These are phyloP conservation scores for Maudiozyma bulderi DNA, from an alignment of 805 yeast genomes.

Conservation along the genomic window DNA sequence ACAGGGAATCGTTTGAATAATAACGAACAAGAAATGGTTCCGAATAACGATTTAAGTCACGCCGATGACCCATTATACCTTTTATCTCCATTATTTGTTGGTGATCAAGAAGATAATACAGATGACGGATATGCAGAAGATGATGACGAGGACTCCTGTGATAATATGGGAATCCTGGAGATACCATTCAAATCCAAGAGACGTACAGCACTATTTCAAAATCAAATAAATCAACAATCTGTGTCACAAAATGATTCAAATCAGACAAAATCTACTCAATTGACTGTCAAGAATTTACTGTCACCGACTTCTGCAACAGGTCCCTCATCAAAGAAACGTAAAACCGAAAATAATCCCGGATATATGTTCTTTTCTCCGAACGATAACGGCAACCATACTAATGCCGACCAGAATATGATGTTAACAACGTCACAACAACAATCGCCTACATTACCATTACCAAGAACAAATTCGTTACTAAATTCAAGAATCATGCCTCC, in stretches of 20 bases:
- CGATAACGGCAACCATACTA: too few species aligned
- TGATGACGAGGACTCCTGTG: slow-evolving; percentile 24
- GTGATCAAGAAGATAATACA: slow-evolving; percentile 12
- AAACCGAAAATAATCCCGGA: neutral
- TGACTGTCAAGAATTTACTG: neutral
- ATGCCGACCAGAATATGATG: too few species aligned
- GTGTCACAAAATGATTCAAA: neutral
- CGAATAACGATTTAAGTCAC: neutral
- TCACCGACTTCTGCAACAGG: neutral
- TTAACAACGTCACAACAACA: neutral
- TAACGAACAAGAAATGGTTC: neutral
- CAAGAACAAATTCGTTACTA: neutral
- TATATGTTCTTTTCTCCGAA: too few species aligned
- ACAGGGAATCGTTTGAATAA: neutral
- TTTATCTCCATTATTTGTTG: slow-evolving; percentile 1
- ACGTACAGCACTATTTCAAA: slow-evolving; percentile 12
- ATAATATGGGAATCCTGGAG: slow-evolving; percentile 19
- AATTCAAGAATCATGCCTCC: neutral
- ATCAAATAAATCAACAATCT: slow-evolving; percentile 9
- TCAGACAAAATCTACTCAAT: neutral
- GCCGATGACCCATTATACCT: neutral
- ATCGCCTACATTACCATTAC: neutral
- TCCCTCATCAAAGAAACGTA: neutral
- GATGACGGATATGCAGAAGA: slow-evolving; percentile 27
- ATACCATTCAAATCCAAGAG: slow-evolving; percentile 18